These are phyloP conservation scores for Peniophora sp. DNA, from an alignment of 1,284 basidiomycete species.

Conservation along the genomic window DNA sequence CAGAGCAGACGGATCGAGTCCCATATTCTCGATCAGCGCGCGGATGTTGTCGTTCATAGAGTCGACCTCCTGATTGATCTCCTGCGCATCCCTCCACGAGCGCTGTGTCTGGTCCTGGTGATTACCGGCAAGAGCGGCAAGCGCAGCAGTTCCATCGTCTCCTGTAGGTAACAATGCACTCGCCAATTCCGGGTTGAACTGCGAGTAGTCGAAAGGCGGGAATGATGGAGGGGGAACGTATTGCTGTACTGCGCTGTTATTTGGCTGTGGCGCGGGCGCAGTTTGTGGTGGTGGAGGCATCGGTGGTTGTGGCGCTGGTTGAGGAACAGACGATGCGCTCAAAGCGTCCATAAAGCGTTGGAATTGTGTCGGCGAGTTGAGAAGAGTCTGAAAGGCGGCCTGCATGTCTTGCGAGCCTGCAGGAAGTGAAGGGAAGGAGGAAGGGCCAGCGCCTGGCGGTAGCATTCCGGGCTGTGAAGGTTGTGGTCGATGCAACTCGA, in stretches of 20 bases:
- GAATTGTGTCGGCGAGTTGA: conserved; percentile 59
- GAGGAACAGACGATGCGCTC: conserved; percentile 14
- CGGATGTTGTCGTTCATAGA: conserved; percentile 67
- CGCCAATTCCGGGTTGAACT: conserved; percentile 7
- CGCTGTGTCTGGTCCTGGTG: conserved; percentile 36
- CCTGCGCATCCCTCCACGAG: conserved; percentile 53
- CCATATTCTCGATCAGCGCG: conserved; percentile 63
- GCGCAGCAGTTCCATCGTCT: conserved; percentile 14
- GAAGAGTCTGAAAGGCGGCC: conserved; percentile 48
- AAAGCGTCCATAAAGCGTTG: conserved; percentile 63
- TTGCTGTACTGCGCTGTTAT: conserved; percentile 2
- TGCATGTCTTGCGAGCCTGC: conserved; percentile 40
- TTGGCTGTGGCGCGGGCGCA: neutral
- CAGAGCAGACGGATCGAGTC: conserved; percentile 45
- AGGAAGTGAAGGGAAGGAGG: conserved; percentile 15
- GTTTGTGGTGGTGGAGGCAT: conserved; percentile 5
- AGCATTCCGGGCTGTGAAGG: conserved; percentile 3
- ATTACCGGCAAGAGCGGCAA: conserved; percentile 2
- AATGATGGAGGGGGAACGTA: conserved; percentile 6
- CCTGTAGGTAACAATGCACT: conserved; percentile 9
- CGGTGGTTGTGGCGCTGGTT: conserved; percentile 1
- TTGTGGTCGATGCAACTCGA: conserved; percentile 9
- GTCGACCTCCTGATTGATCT: conserved; percentile 69
- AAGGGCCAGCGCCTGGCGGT: conserved; percentile 5
- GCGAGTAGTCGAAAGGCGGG: neutral